Conservation (phyloP, 1,284 basidiomycete genomes). For the Sporisorium sorghi region DNA sequence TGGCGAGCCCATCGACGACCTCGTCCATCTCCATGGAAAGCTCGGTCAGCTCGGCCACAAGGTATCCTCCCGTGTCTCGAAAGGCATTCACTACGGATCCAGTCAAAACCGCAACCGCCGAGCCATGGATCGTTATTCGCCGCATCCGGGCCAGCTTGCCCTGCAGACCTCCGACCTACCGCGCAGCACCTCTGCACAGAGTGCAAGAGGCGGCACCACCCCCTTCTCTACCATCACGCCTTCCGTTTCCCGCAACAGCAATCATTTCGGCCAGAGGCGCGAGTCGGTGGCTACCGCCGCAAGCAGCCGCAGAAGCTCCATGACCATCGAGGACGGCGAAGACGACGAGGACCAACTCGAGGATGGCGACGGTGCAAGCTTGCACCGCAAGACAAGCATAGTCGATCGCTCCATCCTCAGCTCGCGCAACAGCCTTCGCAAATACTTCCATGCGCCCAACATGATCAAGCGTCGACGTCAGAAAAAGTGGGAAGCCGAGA, state of each 20-base stretch:
- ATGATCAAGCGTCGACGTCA: constrained; percentile 46
- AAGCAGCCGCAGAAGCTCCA: constrained; percentile 45
- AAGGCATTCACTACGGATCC: constrained; percentile 57
- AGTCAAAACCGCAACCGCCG: constrained; percentile 58
- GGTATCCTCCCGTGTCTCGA: constrained; percentile 46
- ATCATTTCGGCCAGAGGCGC: constrained; percentile 23
- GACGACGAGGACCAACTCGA: constrained; percentile 18
- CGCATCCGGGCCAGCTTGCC: constrained; percentile 31
- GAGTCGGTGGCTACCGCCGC: constrained; percentile 39
- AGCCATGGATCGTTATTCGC: constrained; percentile 63
- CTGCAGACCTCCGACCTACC: constrained; percentile 36
- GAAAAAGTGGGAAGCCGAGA: constrained; percentile 48
- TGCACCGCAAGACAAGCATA: constrained; percentile 22
- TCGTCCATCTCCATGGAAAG: constrained; percentile 31
- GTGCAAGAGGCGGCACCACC: constrained; percentile 12
- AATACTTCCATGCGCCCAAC: constrained; percentile 38
- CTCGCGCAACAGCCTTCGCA: constrained; percentile 43
- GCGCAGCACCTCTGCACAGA: constrained; percentile 21
- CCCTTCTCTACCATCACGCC: constrained; percentile 34
- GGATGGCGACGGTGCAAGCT: constrained; percentile 16
- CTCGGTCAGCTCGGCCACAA: constrained; percentile 35
- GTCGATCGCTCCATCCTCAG: constrained; percentile 38
- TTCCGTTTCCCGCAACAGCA: constrained; percentile 34
- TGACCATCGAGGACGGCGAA: constrained; percentile 32
- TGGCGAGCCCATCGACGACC: constrained; percentile 40